These are phyloP conservation scores for Monosporascus sp. DNA, from an alignment of 2,329 filamentous ascomycete genomes.

Conservation along the genomic window DNA sequence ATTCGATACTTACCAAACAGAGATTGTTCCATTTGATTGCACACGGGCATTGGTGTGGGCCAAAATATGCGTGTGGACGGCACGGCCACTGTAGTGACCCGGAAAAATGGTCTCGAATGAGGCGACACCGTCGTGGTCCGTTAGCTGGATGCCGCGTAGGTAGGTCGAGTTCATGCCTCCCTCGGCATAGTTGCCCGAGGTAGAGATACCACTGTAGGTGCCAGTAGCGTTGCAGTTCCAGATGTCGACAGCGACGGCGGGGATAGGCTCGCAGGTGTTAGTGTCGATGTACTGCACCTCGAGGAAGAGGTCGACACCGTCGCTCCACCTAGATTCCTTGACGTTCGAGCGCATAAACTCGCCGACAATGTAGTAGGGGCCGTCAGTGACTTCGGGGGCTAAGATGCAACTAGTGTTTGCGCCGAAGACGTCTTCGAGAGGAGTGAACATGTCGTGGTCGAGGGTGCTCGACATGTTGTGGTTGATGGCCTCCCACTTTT, in stretches of 20 bases:
- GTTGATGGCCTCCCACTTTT: constrained; percentile 29
- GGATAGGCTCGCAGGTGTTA: constrained; percentile 40
- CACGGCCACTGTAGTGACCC: constrained; percentile 34
- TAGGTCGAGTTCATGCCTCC: constrained; percentile 36
- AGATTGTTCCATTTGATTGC: constrained; percentile 26
- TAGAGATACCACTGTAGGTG: constrained; percentile 32
- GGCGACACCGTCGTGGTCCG: constrained; percentile 42
- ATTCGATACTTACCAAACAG: constrained; percentile 14
- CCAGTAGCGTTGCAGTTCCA: constrained; percentile 40
- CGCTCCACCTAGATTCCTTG: constrained; percentile 31
- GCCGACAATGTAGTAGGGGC: constrained; percentile 41
- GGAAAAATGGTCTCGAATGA: constrained; percentile 43
- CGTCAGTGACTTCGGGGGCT: constrained; percentile 30
- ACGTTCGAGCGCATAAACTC: constrained; percentile 42
- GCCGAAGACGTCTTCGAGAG: constrained; percentile 29
- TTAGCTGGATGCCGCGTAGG: constrained; percentile 43
- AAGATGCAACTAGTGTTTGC: constrained; percentile 32
- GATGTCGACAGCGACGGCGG: constrained; percentile 36
- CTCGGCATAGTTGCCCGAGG: constrained; percentile 22
- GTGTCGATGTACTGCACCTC: constrained; percentile 43
- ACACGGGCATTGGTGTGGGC: constrained; percentile 24
- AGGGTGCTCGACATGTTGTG: constrained; percentile 27
- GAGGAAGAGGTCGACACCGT: constrained; percentile 39
- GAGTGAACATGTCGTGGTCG: constrained; percentile 26
- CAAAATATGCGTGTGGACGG: constrained; percentile 38